Evolutionary conservation across 1,284 basidiomycete genomes (phyloP).

Genomic region (Trichosporon inkin): DNA sequence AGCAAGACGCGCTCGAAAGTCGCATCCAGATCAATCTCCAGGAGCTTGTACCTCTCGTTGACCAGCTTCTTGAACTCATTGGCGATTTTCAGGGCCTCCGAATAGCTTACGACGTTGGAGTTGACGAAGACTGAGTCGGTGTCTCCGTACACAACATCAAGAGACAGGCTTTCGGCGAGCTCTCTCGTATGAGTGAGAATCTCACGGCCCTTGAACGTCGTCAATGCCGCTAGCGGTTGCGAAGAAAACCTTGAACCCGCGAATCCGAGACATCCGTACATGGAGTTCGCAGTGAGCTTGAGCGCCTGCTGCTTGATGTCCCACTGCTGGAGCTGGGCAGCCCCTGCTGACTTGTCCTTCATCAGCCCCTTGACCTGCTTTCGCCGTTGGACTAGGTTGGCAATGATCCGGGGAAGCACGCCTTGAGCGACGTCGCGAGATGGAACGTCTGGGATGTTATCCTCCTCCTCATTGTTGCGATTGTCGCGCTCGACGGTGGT

Average conservation of each 20-base stretch:
- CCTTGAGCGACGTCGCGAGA: constrained; percentile 70
- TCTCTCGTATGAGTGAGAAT: constrained; percentile 92
- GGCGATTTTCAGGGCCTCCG: constrained; percentile 86
- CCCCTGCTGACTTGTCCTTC: constrained; percentile 78
- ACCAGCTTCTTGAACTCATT: constrained; percentile 90
- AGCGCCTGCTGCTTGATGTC: constrained; percentile 97
- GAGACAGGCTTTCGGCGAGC: constrained; percentile 79
- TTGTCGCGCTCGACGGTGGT: constrained; percentile 81
- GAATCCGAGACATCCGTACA: constrained; percentile 99
- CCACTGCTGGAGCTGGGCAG: constrained; percentile 79
- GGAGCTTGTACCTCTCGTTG: constrained; percentile 88
- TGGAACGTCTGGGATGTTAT: constrained; percentile 86
- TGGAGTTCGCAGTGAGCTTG: constrained; percentile 98
- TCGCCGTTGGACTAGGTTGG: constrained; percentile 84
- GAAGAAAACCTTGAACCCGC: constrained; percentile 96
- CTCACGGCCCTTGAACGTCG: constrained; percentile 96
- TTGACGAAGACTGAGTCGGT: constrained; percentile 99
- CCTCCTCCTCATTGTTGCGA: constrained; percentile 60
- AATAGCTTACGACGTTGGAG: constrained; percentile 82
- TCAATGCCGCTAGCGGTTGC: constrained; percentile 90
- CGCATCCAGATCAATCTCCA: constrained; percentile 95
- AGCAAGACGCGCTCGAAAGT: constrained; percentile 90
- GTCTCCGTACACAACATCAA: constrained; percentile 97
- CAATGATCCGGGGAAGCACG: constrained; percentile 90
- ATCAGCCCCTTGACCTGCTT: constrained; percentile 89